Evolutionary conservation across 768 basidiomycete genomes (phyloP).

Genomic region (Serpula lacrymans): DNA sequence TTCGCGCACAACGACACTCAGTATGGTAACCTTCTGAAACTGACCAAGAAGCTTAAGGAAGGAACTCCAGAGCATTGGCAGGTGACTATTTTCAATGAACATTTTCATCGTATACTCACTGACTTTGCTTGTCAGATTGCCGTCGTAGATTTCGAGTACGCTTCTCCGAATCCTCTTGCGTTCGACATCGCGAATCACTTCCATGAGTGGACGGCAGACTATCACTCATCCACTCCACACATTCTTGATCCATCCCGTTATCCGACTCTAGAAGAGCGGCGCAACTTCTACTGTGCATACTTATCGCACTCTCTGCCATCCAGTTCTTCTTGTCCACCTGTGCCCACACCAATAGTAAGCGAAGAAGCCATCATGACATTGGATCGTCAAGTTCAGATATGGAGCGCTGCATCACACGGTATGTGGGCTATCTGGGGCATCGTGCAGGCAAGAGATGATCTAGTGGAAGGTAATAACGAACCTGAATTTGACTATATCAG

Average conservation of each 20-base stretch:
- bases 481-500: slow-evolving; percentile 89
- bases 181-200: slow-evolving; percentile 98
- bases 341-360: slow-evolving; percentile 19
- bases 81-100: slow-evolving; percentile 38
- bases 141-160: slow-evolving; percentile 98
- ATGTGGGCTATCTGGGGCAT: slow-evolving; percentile 97
- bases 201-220: slow-evolving; percentile 95
- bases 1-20: slow-evolving; percentile 95
- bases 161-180: slow-evolving; percentile 85
- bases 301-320: slow-evolving; percentile 47
- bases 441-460: slow-evolving; percentile 79
- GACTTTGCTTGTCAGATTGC: slow-evolving; percentile 61
- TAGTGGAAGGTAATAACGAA: slow-evolving; percentile 53
- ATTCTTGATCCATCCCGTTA: slow-evolving; percentile 61
- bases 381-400: slow-evolving; percentile 76
- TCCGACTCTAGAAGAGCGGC: slow-evolving; percentile 68
- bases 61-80: slow-evolving; percentile 72
- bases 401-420: slow-evolving; percentile 89
- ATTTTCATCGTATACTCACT: slow-evolving; percentile 5
- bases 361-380: slow-evolving; percentile 53
- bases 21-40: slow-evolving; percentile 85
- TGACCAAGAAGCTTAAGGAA: slow-evolving; percentile 49
- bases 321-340: slow-evolving; percentile 17
- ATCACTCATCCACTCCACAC: slow-evolving; percentile 70
- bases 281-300: slow-evolving; percentile 86